phyloP scores from a whole-genome alignment of 2,329 filamentous ascomycete genomes.

The Septoria linicola region DNA sequence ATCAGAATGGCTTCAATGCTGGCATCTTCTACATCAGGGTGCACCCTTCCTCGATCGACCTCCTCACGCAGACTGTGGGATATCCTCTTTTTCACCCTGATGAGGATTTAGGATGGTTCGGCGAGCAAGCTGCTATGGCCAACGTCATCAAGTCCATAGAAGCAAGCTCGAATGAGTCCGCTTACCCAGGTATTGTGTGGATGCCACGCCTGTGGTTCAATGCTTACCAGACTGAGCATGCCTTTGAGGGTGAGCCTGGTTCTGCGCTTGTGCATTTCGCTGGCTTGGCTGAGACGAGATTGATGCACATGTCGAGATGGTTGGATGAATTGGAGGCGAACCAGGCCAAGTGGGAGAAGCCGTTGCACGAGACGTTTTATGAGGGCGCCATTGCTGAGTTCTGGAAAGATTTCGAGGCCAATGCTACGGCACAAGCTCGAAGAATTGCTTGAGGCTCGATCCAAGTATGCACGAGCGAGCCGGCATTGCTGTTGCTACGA shows the following conservation, averaged over 20 bases:
- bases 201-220: neutral
- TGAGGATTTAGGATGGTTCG: neutral
- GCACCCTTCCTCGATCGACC: neutral
- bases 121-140: neutral
- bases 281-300: neutral
- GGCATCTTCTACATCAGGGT: neutral
- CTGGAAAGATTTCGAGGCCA: neutral
- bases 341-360: neutral
- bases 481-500: too few species aligned
- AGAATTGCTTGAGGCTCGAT: too few species aligned
- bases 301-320: neutral
- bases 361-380: neutral
- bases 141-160: neutral
- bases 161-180: neutral
- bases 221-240: neutral
- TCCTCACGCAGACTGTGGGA: neutral
- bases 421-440: neutral
- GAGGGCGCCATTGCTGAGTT: neutral
- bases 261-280: neutral
- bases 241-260: neutral
- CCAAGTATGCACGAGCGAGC: too few species aligned
- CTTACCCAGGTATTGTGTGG: neutral
- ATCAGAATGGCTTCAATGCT: neutral
- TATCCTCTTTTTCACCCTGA: neutral
- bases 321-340: neutral